Conservation (phyloP, 208 protist species). For the Leishmania braziliensis region DNA sequence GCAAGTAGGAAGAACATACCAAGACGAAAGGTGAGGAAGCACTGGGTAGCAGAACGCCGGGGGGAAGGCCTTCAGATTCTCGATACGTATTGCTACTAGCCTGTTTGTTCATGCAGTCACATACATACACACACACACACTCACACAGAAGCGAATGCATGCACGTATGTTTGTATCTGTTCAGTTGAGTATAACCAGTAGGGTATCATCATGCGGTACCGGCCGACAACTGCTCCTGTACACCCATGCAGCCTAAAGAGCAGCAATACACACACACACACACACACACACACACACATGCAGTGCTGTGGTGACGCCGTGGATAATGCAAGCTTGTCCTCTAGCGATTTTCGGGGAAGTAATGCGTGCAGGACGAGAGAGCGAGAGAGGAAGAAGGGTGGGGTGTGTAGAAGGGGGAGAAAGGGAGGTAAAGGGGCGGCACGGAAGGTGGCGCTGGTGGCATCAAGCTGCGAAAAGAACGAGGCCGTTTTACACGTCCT, state of each 20-base stretch:
- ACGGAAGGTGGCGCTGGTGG: not conserved
- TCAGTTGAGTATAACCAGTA: conserved; percentile 11
- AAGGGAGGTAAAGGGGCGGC: too few relatives aligned
- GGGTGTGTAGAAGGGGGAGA: not conserved
- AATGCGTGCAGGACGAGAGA: not conserved
- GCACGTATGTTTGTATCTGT: not conserved
- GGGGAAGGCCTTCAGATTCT: conserved; percentile 34
- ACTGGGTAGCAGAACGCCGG: not conserved
- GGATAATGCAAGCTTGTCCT: not conserved
- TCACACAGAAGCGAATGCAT: not conserved
- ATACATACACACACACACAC: not conserved
- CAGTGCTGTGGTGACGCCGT: not conserved
- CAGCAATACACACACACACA: not conserved
- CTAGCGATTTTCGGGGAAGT: not conserved
- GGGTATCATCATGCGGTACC: conserved; percentile 9
- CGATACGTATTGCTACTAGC: conserved; percentile 59
- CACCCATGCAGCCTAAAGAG: not conserved
- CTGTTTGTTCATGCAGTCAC: conserved; percentile 12
- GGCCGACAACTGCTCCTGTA: too few relatives aligned
- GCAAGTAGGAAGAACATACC: not conserved
- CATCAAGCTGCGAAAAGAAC: not conserved
- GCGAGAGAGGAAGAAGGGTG: not conserved
- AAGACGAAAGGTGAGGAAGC: not conserved
- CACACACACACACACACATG: not conserved
- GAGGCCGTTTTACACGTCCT: not conserved